A percentile compares a stretch with the other conserved stretches of the same genome.
These are phyloP conservation scores for Lactarius deliciosus DNA, from an alignment of 768 basidiomycete genomes.

Conservation along the genomic window DNA sequence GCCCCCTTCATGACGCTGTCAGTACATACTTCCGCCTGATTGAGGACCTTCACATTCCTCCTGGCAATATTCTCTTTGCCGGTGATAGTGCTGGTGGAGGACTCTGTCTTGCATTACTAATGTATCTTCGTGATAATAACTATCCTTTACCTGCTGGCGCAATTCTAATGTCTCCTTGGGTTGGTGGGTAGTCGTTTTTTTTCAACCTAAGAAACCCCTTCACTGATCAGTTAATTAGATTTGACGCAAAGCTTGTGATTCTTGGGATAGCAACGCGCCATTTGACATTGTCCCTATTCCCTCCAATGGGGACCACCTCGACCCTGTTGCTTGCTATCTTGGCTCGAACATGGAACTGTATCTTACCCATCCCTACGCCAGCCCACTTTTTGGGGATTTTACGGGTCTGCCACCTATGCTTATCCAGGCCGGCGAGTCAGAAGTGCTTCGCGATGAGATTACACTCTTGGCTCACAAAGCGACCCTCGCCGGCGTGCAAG, in stretches of 20 bases:
- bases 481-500: constrained; percentile 76
- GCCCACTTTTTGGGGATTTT: constrained; percentile 91
- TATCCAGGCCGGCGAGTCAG: constrained; percentile 90
- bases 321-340: constrained; percentile 92
- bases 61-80: constrained; percentile 84
- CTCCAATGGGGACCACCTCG: constrained; percentile 74
- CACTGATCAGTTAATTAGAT: constrained; percentile 46
- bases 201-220: constrained; percentile 1
- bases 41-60: constrained; percentile 85
- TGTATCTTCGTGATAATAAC: constrained; percentile 92
- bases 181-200: constrained; percentile 58
- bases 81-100: constrained; percentile 97
- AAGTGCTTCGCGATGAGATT: constrained; percentile 93
- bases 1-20: constrained; percentile 83
- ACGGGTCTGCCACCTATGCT: constrained; percentile 84
- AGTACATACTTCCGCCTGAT: constrained; percentile 82
- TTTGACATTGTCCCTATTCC: constrained; percentile 82
- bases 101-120: constrained; percentile 75
- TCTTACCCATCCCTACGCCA: constrained; percentile 94
- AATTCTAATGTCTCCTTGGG: constrained; percentile 94
- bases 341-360: constrained; percentile 78
- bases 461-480: constrained; percentile 93
- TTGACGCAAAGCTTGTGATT: constrained; percentile 96
- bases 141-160: constrained; percentile 84
- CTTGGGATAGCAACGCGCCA: constrained; percentile 92